Base-by-base conservation (phyloP, 2,329 filamentous ascomycete species). In the Blastomyces parvus region DNA sequence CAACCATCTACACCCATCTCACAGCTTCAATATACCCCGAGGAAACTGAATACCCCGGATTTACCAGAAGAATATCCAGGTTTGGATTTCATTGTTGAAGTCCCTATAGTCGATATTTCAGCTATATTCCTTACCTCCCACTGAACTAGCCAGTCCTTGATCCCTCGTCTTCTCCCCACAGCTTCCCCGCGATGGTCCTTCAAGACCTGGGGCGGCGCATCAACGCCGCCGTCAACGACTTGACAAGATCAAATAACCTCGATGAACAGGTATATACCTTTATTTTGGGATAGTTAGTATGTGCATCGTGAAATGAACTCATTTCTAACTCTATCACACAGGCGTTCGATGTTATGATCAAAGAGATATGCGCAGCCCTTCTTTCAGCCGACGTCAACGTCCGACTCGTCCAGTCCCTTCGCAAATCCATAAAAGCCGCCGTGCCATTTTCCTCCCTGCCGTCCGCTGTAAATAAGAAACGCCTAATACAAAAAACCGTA, bases 151-250 rank as follows among this genome's bases (percentile, higher is more conserved):
- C 38, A 40, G 38, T 40, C 38, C 14, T 40, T 40, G 14, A 3
- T 27, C 36, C 56, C 3, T 27, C 56, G 13, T 7, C 36, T 30
- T 55, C 60, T 56, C 50, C 30, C 50, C 52, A 44, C n/a, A 25
- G 14, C 50, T 56, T 46, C 48, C 56, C 66, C 72, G 75, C 72
- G 74, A 99, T 99, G 94, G 94, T 99, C 84, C 89, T 99, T 74
- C 92, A 96, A 86, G 94, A 99, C 84, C 86, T 99, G 65, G 94
- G 94, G 71, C 91, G 93, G 83, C 94, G 94, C 80, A 97, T 99
- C 78, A 97, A 97, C 80, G 86, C 91, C 82, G 94, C 94, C 72
- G 90, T 99, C 80, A 89, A 87, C 67, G 93, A 97, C 80, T 84
- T 97, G 72, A 96, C 93, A 65, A 85, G 93, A 72, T 91, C 94